These are phyloP conservation scores for Cucurbitaria berberidis DNA, from an alignment of 2,329 filamentous ascomycete genomes.

Conservation along the genomic window DNA sequence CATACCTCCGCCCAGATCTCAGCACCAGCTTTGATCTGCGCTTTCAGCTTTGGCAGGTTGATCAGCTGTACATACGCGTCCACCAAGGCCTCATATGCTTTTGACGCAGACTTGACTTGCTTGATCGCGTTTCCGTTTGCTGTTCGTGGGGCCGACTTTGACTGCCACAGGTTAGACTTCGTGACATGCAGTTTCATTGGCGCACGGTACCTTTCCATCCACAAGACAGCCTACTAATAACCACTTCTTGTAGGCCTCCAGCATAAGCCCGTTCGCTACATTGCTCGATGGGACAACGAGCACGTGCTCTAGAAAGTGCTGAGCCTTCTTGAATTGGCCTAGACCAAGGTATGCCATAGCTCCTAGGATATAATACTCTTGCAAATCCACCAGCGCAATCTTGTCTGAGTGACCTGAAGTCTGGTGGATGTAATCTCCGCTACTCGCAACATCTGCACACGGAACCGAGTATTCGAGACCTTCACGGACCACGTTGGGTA, in stretches of 20 bases:
- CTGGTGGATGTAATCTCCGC: conserved; percentile 65
- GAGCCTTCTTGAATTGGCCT: conserved; percentile 52
- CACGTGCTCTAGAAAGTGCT: conserved; percentile 55
- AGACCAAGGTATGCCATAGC: conserved; percentile 56
- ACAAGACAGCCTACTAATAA: conserved; percentile 75
- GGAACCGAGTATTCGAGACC: conserved; percentile 48
- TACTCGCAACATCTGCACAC: conserved; percentile 51
- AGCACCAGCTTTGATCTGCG: conserved; percentile 66
- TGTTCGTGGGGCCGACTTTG: conserved; percentile 61
- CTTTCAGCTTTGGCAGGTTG: conserved; percentile 62
- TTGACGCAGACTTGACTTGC: conserved; percentile 64
- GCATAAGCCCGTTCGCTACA: conserved; percentile 76
- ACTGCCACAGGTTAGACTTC: conserved; percentile 41
- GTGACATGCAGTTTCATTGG: background rate
- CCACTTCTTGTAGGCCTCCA: conserved; percentile 93
- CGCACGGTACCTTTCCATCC: conserved; percentile 64
- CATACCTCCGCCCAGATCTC: conserved; percentile 66
- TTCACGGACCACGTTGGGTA: conserved; percentile 36
- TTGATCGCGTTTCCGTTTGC: conserved; percentile 62
- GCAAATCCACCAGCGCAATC: conserved; percentile 60
- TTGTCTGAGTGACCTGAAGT: conserved; percentile 63
- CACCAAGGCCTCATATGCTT: conserved; percentile 74
- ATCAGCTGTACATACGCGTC: conserved; percentile 65
- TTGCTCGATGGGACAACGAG: conserved; percentile 69
- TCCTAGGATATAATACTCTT: conserved; percentile 61